These are phyloP conservation scores for Pichia kluyveri DNA, from an alignment of 805 yeast genomes.

Conservation along the genomic window DNA sequence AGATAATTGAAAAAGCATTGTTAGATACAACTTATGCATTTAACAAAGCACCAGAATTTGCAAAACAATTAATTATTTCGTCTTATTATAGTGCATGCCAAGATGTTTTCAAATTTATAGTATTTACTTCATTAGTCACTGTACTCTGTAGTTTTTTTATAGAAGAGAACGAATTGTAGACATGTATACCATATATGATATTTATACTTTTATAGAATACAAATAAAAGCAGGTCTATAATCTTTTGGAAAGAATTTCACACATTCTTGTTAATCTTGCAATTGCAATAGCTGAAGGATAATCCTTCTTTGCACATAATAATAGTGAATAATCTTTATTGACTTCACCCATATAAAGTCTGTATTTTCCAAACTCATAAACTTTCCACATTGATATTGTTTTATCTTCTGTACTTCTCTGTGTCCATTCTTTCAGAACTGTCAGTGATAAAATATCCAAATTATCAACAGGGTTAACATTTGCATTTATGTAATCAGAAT, in stretches of 20 bases:
- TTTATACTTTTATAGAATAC: neutral
- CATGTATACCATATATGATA: too few relatives aligned
- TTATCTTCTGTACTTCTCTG: slow-evolving; percentile 4
- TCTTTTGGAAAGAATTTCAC: slow-evolving; percentile 1
- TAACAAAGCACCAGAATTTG: too few relatives aligned
- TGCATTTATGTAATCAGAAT: slow-evolving; percentile 21
- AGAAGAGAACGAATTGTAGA: too few relatives aligned
- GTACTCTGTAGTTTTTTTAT: too few relatives aligned
- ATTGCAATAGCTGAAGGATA: slow-evolving; percentile 26
- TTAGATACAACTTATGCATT: too few relatives aligned
- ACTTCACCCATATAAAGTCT: slow-evolving; percentile 16
- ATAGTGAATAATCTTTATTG: slow-evolving; percentile 16
- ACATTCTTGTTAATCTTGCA: slow-evolving; percentile 15
- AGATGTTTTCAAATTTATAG: too few relatives aligned
- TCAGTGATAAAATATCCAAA: slow-evolving; percentile 22
- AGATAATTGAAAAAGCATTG: too few relatives aligned
- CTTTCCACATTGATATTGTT: slow-evolving; percentile 14
- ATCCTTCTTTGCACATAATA: slow-evolving; percentile 20
- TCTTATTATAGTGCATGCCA: too few relatives aligned
- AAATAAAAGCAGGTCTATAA: neutral
- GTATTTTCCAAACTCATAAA: slow-evolving; percentile 18
- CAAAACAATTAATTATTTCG: too few relatives aligned
- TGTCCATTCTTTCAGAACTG: slow-evolving; percentile 22
- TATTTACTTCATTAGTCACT: too few relatives aligned
- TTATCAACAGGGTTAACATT: slow-evolving; percentile 24